phyloP scores from a whole-genome alignment of 129 eudicot genomes.

The Centaurea solstitialis region DNA sequence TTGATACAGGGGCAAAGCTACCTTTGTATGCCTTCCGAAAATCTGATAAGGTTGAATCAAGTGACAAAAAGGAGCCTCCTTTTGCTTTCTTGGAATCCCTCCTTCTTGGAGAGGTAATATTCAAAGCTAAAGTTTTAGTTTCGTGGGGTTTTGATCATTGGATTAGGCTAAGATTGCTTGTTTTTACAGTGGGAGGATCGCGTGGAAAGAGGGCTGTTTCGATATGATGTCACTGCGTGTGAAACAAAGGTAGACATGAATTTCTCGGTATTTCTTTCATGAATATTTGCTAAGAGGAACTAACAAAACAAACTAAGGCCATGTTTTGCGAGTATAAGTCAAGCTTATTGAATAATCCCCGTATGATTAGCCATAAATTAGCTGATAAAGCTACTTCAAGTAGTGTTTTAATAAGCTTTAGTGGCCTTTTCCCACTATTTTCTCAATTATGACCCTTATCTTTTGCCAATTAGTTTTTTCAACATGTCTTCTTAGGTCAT shows the following conservation, averaged over 20 bases:
- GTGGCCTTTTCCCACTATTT: neutral
- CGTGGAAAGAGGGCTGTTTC: conserved; percentile 80
- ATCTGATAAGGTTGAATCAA: conserved; percentile 31
- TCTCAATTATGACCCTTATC: neutral
- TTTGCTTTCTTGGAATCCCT: conserved; percentile 88
- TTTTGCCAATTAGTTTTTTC: neutral
- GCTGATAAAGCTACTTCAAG: neutral
- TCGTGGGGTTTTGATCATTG: neutral
- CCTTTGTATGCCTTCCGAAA: conserved; percentile 84
- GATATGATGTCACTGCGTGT: conserved; percentile 99
- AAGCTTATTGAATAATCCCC: neutral
- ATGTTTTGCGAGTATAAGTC: neutral
- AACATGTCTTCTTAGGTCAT: neutral
- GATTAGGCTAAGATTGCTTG: conserved; percentile 23
- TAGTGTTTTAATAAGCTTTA: neutral
- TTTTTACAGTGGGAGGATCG: conserved; percentile 90
- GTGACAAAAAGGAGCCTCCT: conserved; percentile 58
- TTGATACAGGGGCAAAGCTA: conserved; percentile 68
- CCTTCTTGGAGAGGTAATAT: conserved; percentile 84
- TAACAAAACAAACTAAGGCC: neutral
- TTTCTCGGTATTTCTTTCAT: neutral
- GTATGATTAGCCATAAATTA: neutral
- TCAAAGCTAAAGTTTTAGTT: neutral
- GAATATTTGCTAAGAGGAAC: neutral
- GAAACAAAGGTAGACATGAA: conserved; percentile 71